phyloP scores from a whole-genome alignment of 805 yeast species.

The Candida tibetensis region DNA sequence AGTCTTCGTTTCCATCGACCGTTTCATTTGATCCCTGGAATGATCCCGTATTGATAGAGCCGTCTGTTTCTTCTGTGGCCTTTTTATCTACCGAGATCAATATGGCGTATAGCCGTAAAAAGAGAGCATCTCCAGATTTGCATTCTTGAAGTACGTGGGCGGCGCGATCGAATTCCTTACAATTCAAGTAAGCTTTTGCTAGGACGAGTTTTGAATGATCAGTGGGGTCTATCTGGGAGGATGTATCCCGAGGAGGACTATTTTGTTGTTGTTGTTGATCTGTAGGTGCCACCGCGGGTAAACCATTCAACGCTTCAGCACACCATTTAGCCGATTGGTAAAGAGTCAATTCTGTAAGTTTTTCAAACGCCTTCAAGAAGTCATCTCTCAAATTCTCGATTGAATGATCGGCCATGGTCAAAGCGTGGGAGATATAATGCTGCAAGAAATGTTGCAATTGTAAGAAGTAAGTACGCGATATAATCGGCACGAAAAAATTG shows the following conservation, averaged over 20 bases:
- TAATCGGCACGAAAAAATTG: no score
- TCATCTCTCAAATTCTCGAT: constrained; percentile 16
- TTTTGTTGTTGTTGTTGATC: not conserved
- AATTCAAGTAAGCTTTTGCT: constrained; percentile 73
- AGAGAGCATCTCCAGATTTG: constrained; percentile 49
- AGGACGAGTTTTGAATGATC: constrained; percentile 49
- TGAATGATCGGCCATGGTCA: constrained; percentile 1
- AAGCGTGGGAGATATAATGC: not conserved
- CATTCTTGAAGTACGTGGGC: constrained; percentile 55
- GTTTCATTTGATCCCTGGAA: constrained; percentile 15
- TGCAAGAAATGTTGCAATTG: not conserved
- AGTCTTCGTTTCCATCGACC: constrained; percentile 12
- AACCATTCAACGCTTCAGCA: constrained; percentile 74
- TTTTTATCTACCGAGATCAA: constrained; percentile 77
- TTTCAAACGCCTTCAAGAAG: constrained; percentile 28
- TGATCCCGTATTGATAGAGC: constrained; percentile 47
- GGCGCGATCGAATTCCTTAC: constrained; percentile 83
- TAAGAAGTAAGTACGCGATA: not conserved
- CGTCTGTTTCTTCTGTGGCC: constrained; percentile 68
- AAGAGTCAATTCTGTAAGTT: constrained; percentile 56
- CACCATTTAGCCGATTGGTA: constrained; percentile 77
- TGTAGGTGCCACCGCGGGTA: constrained; percentile 20
- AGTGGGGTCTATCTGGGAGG: constrained; percentile 1
- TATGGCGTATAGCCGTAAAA: constrained; percentile 65
- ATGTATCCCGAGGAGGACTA: constrained; percentile 4